Evolutionary conservation across 176 grass and related monocot genomes (phyloP).

Genomic region (Cenchrus purpureus): DNA sequence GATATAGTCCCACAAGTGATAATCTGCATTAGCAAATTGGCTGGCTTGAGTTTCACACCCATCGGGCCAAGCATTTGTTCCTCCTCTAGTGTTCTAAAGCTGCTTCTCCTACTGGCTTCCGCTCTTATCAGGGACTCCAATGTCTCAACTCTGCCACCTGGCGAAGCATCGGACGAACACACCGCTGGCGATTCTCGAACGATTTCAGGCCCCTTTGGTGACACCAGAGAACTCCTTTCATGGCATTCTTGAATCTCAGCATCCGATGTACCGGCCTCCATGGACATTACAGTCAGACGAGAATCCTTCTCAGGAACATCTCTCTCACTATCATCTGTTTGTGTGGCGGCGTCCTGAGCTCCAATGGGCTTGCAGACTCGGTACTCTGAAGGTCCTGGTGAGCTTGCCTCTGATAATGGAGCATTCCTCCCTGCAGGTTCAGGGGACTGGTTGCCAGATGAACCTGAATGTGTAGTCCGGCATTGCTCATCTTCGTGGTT

Average conservation of each 20-base stretch:
- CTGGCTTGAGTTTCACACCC: slow-evolving; percentile 66
- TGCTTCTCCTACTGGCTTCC: slow-evolving; percentile 72
- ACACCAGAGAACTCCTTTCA: background rate
- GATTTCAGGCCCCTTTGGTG: slow-evolving; percentile 39
- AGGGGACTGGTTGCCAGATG: slow-evolving; percentile 58
- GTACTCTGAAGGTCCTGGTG: slow-evolving; percentile 59
- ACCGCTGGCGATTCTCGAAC: slow-evolving; percentile 54
- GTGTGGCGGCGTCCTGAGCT: slow-evolving; percentile 85
- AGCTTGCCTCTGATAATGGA: slow-evolving; percentile 62
- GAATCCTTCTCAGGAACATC: slow-evolving; percentile 22
- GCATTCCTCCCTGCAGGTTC: slow-evolving; percentile 35
- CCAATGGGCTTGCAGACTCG: slow-evolving; percentile 60
- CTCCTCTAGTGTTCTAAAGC: slow-evolving; percentile 66
- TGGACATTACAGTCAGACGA: slow-evolving; percentile 20
- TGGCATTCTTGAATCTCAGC: slow-evolving; percentile 49
- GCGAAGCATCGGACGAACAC: slow-evolving; percentile 56
- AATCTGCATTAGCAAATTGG: slow-evolving; percentile 90
- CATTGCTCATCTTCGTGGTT: slow-evolving; percentile 48
- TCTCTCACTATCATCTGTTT: slow-evolving; percentile 69
- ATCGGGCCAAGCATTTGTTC: slow-evolving; percentile 58
- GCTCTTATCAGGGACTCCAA: slow-evolving; percentile 93
- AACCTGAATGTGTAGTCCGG: slow-evolving; percentile 44
- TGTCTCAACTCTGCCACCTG: slow-evolving; percentile 69
- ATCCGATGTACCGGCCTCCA: slow-evolving; percentile 43
- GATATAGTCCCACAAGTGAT: slow-evolving; percentile 91